Percentiles rank a stretch among this genome's conserved stretches.
These are phyloP conservation scores for Barbarea vulgaris DNA, from an alignment of 345 rosid genomes.

Conservation along the genomic window DNA sequence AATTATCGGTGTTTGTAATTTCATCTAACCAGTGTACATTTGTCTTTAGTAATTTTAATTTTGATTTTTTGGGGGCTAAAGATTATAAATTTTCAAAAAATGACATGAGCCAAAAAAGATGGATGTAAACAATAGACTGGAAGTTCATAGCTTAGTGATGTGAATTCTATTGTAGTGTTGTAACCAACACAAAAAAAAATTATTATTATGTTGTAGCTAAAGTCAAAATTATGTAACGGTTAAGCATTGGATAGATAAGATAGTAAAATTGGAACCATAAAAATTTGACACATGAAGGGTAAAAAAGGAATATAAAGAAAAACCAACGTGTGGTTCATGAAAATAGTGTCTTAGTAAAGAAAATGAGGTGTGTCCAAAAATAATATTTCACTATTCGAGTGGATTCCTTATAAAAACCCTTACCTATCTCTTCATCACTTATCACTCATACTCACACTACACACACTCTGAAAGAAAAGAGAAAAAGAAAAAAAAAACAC, in stretches of 20 bases:
- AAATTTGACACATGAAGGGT: background rate
- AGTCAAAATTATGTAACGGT: background rate
- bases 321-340: conserved; percentile 9
- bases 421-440: background rate
- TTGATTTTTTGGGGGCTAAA: no score
- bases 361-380: conserved; percentile 2
- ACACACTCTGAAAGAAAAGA: no score
- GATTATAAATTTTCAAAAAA: no score
- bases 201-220: no score
- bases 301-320: background rate
- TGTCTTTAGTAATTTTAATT: no score
- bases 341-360: conserved; percentile 7
- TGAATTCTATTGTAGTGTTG: no score
- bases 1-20: no score
- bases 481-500: background rate
- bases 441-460: conserved; percentile 10
- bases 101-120: no score
- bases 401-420: background rate
- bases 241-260: background rate
- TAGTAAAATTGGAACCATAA: background rate
- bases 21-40: no score
- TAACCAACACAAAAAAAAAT: no score
- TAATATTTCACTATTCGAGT: conserved; percentile 15
- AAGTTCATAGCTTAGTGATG: no score
- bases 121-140: no score